Percentiles rank a stretch among this genome's conserved stretches.
Evolutionary conservation across 805 yeast species (phyloP).

Genomic region (Myxozyma nipponensis): DNA sequence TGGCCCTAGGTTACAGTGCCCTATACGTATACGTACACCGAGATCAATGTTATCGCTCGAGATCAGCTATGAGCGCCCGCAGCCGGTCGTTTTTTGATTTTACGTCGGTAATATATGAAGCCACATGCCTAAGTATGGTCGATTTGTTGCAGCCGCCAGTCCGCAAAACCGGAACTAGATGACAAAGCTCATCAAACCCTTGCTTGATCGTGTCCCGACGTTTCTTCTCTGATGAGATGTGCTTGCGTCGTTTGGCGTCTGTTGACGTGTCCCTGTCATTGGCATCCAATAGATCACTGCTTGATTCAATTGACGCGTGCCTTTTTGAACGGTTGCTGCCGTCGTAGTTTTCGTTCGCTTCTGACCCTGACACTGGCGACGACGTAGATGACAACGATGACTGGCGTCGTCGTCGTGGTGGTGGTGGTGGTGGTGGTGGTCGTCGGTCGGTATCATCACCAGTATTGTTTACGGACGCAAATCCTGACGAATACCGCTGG

Average conservation of each 20-base stretch:
- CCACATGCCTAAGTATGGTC: slow-evolving; percentile 22
- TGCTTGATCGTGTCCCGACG: slow-evolving; percentile 41
- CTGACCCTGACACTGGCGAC: not conserved
- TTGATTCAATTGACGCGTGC: not conserved
- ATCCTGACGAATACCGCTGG: not conserved
- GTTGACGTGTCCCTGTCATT: slow-evolving; percentile 31
- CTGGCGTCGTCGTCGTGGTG: not conserved
- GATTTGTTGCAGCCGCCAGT: slow-evolving; percentile 27
- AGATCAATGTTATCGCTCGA: slow-evolving; percentile 2
- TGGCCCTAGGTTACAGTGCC: not conserved
- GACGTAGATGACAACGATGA: not conserved
- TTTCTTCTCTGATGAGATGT: slow-evolving; percentile 40
- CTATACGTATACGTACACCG: not conserved
- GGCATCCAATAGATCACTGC: not conserved
- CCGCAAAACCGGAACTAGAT: slow-evolving; percentile 37
- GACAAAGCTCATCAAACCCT: slow-evolving; percentile 38
- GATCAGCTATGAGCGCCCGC: slow-evolving; percentile 4
- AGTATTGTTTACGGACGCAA: not conserved
- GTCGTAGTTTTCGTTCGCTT: too few relatives aligned
- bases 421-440: not conserved
- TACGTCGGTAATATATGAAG: slow-evolving; percentile 13
- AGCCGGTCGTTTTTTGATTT: slow-evolving; percentile 19
- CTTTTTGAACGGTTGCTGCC: not conserved
- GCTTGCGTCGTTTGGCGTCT: slow-evolving; percentile 40
- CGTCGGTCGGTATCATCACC: not conserved